Evolutionary conservation across 805 yeast species (phyloP), one percentile per base, ranked within the genome.

Genomic region (Lipomyces orientalis): DNA sequence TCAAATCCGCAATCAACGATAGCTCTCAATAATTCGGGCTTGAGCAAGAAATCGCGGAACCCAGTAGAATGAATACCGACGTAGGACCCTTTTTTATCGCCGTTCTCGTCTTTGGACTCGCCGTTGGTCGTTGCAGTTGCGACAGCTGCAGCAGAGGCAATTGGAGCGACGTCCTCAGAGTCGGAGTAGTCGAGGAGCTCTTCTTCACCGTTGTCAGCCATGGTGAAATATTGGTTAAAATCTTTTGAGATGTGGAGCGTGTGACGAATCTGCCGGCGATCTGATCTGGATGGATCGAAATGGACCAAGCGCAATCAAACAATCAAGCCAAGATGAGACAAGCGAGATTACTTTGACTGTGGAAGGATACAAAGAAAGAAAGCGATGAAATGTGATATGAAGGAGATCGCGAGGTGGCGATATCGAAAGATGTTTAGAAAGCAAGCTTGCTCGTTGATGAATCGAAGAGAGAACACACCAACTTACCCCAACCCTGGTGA

Each of bases 1-100:
- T 94, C 99, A 79, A 94, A 94, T 85, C 99, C 99, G 85, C 98
- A 93, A 82, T 94, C 99, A 74, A 93, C 96, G 79, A 94, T 94
- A 73, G 99, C 99, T 83, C 99, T 90, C 77, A 94, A 86, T 75
- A 94, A 86, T 83, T 95, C 99, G 39, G 98, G 98, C 84, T 95
- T 95, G 81, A 94, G 86, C 77, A 95, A 83, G 82, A 94, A 94
- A 83, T 95, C 99, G 82, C 96, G 91, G 88, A 95, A 94, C 79
- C 98, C 98, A 72, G 98, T 94, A 73, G 98, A 94, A 81, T 95
- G 98, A 76, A 93, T 91, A 78, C 98, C 98, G 69, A 93, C 98
- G 76, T 95, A 95, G 57, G 98, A 92, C 78, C 98, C 98, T 83
- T 94, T 94, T 82, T 94, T 91, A 75, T 86, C 90, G 66, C 78